Evolutionary conservation across 1,284 basidiomycete species (phyloP).

Genomic region (Rhodotorula sp.): DNA sequence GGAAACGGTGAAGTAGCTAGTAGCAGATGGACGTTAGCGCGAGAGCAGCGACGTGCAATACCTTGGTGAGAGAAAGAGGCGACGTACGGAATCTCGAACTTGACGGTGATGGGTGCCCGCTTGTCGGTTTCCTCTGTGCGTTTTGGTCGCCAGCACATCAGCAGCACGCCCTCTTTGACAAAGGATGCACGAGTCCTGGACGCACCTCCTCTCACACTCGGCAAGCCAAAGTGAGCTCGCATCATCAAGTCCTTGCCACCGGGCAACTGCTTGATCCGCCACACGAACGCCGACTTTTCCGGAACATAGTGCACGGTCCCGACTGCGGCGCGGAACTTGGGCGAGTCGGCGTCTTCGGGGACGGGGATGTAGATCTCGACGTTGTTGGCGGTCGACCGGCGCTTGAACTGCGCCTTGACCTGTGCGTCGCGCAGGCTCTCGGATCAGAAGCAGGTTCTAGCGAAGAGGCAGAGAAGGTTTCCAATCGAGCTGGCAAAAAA

Average conservation of each 20-base stretch:
- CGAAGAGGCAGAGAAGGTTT: neutral
- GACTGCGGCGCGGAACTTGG: constrained; percentile 89
- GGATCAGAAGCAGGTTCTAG: too few relatives aligned
- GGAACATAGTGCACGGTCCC: constrained; percentile 92
- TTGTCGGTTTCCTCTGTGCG: constrained; percentile 75
- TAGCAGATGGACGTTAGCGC: neutral
- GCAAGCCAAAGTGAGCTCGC: constrained; percentile 92
- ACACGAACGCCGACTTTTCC: constrained; percentile 92
- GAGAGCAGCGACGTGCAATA: neutral
- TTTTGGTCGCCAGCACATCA: too few relatives aligned
- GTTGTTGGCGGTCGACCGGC: constrained; percentile 93
- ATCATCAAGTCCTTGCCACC: constrained; percentile 91
- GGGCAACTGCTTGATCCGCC: constrained; percentile 95
- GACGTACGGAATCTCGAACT: constrained; percentile 81
- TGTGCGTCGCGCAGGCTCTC: constrained; percentile 7
- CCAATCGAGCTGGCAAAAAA: neutral
- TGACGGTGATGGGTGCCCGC: constrained; percentile 90
- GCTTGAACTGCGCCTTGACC: constrained; percentile 95
- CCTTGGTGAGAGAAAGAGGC: neutral
- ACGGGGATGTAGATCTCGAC: constrained; percentile 98
- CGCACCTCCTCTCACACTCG: constrained; percentile 79
- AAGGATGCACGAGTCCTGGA: constrained; percentile 1
- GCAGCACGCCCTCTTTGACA: too few relatives aligned
- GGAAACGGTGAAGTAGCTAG: constrained; percentile 54
- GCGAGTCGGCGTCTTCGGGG: constrained; percentile 96